These are phyloP conservation scores for Colletotrichum musae DNA, from an alignment of 2,329 filamentous ascomycete species.

Conservation along the genomic window DNA sequence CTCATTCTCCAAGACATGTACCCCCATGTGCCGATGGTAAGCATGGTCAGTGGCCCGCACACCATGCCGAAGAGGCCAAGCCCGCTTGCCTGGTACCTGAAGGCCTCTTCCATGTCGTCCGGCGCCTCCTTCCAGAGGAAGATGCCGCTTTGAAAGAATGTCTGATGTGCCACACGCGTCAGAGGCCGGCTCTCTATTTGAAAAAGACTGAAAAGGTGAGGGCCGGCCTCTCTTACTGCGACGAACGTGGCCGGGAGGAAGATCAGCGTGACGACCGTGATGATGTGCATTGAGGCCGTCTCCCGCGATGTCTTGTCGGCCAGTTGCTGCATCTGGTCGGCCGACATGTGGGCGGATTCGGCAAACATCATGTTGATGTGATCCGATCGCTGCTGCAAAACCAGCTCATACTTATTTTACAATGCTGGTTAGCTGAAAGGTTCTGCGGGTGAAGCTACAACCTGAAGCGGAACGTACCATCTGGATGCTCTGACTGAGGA, in stretches of 20 bases:
- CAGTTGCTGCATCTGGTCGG: neutral
- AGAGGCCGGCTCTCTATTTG: neutral
- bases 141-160: slow-evolving; percentile 23
- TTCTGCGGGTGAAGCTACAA: neutral
- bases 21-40: neutral
- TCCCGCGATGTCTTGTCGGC: neutral
- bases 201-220: neutral
- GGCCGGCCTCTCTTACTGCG: slow-evolving; percentile 23
- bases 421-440: neutral
- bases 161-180: slow-evolving; percentile 3
- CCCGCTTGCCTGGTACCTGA: neutral
- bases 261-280: neutral
- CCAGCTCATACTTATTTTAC: slow-evolving; percentile 6
- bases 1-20: neutral
- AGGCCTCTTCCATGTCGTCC: neutral
- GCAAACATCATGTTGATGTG: slow-evolving; percentile 1
- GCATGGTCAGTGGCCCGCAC: neutral
- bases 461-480: neutral
- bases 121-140: neutral
- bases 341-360: neutral
- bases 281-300: slow-evolving; percentile 18
- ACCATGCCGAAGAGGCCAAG: neutral
- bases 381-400: neutral
- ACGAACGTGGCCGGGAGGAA: slow-evolving; percentile 25
- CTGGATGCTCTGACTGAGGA: neutral